Conservation (phyloP, 2,329 filamentous ascomycete genomes). For the Xylariaceae sp. region DNA sequence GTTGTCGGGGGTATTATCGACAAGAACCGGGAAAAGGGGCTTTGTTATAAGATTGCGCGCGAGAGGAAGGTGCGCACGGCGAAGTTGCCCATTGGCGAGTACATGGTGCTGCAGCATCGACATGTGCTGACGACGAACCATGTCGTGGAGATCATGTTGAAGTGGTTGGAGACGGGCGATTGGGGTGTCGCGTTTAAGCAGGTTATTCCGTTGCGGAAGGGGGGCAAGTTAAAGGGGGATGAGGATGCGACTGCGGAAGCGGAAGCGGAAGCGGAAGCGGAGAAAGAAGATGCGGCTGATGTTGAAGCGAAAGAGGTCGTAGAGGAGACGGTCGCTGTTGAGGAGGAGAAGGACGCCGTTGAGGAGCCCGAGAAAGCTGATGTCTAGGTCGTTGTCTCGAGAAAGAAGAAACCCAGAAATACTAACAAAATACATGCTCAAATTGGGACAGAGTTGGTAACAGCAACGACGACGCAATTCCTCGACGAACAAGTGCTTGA, state of each 20-base stretch:
- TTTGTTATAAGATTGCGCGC: conserved; percentile 79
- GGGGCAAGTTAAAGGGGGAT: conserved; percentile 57
- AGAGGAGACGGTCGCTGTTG: background rate
- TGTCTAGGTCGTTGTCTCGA: no score
- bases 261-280: conserved; percentile 1
- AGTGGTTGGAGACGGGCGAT: conserved; percentile 83
- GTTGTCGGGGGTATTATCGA: conserved; percentile 93
- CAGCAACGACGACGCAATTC: no score
- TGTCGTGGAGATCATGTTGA: conserved; percentile 92
- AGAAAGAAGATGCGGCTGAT: background rate
- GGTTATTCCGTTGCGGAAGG: conserved; percentile 88
- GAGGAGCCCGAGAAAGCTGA: no score
- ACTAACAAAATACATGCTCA: background rate
- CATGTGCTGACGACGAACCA: conserved; percentile 90
- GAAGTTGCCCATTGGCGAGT: conserved; percentile 90
- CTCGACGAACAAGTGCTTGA: no score
- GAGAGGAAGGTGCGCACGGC: conserved; percentile 77
- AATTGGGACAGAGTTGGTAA: no score
- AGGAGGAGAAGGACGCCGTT: no score
- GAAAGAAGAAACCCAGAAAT: background rate
- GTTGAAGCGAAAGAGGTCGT: background rate
- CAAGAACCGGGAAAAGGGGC: conserved; percentile 90
- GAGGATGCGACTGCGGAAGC: conserved; percentile 17
- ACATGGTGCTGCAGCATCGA: conserved; percentile 82
- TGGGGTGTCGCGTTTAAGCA: conserved; percentile 86